phyloP scores from a whole-genome alignment of 331 rosid species.

The Malus hybrid region DNA sequence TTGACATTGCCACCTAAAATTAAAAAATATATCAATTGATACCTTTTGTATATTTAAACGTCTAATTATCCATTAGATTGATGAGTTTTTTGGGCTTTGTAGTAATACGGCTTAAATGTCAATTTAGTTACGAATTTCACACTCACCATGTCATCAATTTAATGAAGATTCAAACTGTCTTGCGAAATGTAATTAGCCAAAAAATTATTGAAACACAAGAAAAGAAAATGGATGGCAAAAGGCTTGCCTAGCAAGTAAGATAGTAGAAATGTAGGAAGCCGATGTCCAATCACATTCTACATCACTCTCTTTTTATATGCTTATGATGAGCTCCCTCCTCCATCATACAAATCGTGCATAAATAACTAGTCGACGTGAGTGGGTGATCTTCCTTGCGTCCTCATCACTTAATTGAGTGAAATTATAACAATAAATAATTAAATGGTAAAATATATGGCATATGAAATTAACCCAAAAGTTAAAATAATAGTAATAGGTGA shows the following conservation, averaged over 20 bases:
- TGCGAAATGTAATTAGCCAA: no score
- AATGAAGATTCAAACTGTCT: no score
- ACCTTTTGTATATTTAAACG: no score
- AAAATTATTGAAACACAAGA: neutral
- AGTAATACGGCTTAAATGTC: no score
- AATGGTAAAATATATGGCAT: neutral
- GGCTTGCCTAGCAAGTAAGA: neutral
- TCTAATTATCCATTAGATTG: no score
- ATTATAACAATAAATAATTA: neutral
- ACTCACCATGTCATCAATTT: no score
- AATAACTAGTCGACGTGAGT: neutral
- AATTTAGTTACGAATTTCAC: accelerated
- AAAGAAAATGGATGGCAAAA: neutral
- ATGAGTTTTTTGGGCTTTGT: no score
- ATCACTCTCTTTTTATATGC: neutral
- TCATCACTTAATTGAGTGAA: neutral
- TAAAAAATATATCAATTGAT: no score
- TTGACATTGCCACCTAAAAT: no score
- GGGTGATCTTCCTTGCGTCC: neutral
- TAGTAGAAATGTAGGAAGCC: neutral
- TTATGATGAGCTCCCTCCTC: neutral
- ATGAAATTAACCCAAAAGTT: neutral
- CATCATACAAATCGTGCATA: neutral
- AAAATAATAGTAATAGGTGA: neutral
- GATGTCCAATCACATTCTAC: neutral